Evolutionary conservation across 371 early-diverging fungal species (phyloP).

Genomic region (Syncephalastrum contaminatum): DNA sequence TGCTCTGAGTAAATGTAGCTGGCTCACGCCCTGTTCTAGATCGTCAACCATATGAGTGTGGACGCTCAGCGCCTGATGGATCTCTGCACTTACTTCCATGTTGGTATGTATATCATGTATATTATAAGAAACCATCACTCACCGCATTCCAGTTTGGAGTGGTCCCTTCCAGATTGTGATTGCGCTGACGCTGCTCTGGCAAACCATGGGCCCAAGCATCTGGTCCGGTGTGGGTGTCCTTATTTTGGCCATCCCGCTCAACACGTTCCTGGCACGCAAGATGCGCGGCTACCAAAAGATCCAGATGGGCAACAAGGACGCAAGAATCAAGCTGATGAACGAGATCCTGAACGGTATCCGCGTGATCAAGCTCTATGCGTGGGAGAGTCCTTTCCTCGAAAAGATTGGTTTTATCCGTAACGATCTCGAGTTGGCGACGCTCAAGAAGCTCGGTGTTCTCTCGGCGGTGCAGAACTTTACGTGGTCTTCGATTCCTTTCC

Average conservation of each 20-base stretch:
- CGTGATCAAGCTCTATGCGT: constrained; percentile 87
- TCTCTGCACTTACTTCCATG: constrained; percentile 72
- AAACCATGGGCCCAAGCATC: constrained; percentile 80
- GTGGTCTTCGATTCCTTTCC: constrained; percentile 81
- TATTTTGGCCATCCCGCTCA: constrained; percentile 74
- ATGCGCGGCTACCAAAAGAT: constrained; percentile 77
- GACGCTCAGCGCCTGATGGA: constrained; percentile 82
- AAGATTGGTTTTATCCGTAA: constrained; percentile 75
- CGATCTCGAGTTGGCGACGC: constrained; percentile 68
- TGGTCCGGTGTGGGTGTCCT: constrained; percentile 90
- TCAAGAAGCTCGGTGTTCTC: constrained; percentile 72
- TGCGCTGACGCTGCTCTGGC: constrained; percentile 77
- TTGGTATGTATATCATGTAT: constrained; percentile 32
- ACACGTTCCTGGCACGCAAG: constrained; percentile 58
- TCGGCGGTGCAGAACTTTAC: constrained; percentile 66
- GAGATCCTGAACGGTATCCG: constrained; percentile 93
- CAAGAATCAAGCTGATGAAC: constrained; percentile 87
- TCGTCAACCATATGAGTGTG: constrained; percentile 91
- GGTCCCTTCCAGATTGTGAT: constrained; percentile 90
- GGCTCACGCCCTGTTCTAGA: constrained; percentile 31
- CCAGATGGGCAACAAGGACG: constrained; percentile 92
- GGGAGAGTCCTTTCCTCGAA: constrained; percentile 70
- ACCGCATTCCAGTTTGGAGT: constrained; percentile 63
- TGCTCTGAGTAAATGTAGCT: too few species aligned
- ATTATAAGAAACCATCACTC: not conserved